Conservation (phyloP, 306 rosid species). For the Vachellia pachyceras region DNA sequence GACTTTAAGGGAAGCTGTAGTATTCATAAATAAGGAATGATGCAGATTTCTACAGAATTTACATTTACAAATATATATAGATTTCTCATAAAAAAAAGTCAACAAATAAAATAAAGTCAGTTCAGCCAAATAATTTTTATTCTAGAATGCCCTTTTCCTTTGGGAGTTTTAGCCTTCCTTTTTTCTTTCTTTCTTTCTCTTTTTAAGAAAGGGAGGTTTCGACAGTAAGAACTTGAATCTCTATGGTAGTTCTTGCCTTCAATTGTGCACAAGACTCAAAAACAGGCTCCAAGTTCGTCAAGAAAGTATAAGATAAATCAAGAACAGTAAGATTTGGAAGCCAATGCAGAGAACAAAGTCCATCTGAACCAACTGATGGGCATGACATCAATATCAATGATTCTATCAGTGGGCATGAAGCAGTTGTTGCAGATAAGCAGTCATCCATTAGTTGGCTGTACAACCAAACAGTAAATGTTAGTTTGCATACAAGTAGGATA, state of each 20-base stretch:
- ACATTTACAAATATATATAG: not conserved
- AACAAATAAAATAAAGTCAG: not conserved
- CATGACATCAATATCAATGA: conserved; percentile 94
- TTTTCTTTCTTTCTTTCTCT: not conserved
- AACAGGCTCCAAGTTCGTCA: conserved; percentile 84
- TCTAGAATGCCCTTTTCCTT: not conserved
- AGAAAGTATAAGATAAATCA: conserved; percentile 93
- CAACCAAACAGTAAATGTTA: conserved; percentile 42
- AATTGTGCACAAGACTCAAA: conserved; percentile 85
- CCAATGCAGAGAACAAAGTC: conserved; percentile 73
- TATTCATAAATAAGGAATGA: not conserved
- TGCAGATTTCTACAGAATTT: not conserved
- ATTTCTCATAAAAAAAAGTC: not conserved
- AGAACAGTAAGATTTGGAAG: conserved; percentile 75
- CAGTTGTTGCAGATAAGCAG: conserved; percentile 90
- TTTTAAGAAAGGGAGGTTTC: not conserved
- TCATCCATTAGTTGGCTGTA: conserved; percentile 88
- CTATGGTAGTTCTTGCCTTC: conserved; percentile 56
- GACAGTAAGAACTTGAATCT: not conserved
- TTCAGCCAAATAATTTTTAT: not conserved
- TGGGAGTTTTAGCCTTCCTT: not conserved
- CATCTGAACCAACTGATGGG: conserved; percentile 82
- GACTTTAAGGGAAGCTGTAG: too few species aligned
- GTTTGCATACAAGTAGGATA: conserved; percentile 37
- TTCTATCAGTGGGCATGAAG: conserved; percentile 83